Percentiles rank a stretch among this genome's conserved stretches.
Evolutionary conservation across 306 rosid species (phyloP).

Genomic region (Rosa rugosa): DNA sequence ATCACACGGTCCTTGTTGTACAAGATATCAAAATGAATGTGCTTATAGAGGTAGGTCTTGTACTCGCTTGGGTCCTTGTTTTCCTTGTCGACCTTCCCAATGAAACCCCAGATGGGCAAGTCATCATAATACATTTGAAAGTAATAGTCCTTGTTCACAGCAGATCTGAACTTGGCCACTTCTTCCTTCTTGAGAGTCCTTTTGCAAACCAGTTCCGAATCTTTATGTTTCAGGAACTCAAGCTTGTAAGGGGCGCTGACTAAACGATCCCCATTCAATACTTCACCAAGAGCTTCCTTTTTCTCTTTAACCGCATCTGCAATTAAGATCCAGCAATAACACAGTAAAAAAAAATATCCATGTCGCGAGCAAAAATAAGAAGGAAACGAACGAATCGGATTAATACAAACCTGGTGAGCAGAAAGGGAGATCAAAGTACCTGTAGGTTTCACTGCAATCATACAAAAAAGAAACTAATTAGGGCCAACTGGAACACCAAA

Average conservation of each 20-base stretch:
- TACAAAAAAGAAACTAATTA: not conserved
- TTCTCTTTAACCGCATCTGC: constrained; percentile 67
- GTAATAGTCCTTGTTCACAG: constrained; percentile 73
- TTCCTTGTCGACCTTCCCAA: constrained; percentile 75
- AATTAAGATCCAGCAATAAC: constrained; percentile 16
- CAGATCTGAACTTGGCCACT: constrained; percentile 60
- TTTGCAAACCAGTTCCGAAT: constrained; percentile 49
- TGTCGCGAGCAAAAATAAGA: no score
- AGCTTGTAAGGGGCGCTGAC: constrained; percentile 77
- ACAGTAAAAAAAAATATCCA: not conserved
- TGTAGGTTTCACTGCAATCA: constrained; percentile 52
- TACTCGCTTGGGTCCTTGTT: constrained; percentile 73
- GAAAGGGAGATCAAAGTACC: constrained; percentile 80
- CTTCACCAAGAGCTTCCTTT: constrained; percentile 90
- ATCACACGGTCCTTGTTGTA: constrained; percentile 79
- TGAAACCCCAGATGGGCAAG: constrained; percentile 88
- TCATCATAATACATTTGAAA: constrained; percentile 91
- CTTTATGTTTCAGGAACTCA: constrained; percentile 62
- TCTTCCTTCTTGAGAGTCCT: constrained; percentile 53
- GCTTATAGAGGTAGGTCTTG: constrained; percentile 68
- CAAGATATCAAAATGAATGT: constrained; percentile 67
- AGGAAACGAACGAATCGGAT: not conserved
- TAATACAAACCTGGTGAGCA: constrained; percentile 62
- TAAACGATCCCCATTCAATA: constrained; percentile 84
- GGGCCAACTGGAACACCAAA: not conserved